Evolutionary conservation across 805 yeast genomes (phyloP), one percentile per base, ranked within the genome.

Genomic region (Zygoascus tannicola): DNA sequence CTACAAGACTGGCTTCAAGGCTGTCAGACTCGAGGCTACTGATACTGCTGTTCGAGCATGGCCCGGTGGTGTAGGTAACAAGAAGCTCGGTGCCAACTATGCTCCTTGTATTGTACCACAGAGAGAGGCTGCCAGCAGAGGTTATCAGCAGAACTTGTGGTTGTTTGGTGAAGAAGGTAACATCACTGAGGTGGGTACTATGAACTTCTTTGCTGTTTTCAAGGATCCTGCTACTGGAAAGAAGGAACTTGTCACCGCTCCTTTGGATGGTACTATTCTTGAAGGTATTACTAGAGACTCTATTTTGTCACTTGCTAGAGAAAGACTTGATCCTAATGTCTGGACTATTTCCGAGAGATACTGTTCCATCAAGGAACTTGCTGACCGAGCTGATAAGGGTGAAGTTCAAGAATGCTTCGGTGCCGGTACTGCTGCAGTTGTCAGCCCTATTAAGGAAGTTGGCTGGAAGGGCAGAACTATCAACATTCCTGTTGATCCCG

Each of bases 41-140:
- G 95, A 86, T 62, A 80, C 85, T 56, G 95, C 95, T 41, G 88
- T 88, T 28, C 84, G 98, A 71, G 97, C 98, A 23, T 90, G 97
- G 97, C 97, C 97, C 61, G 95, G 95, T 59, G 98, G 97, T 65
- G 87, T 80, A 56, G 98, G 98, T 67, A 83, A 90, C 76, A 81
- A 78, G 66, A 90, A 90, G 68, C 77, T 90, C 58, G 98, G 98
- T 66, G 97, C 95, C 49, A 90, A 90, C 73, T 90, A 90, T 62
- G 98, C 97, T 37, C 97, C 97, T 50, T 85, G 96, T 64, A 78
- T 88, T 58, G 73, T 75, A 61, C 97, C 97, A 26, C 96, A 86
- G 69, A 70, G 75, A 56, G 81, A 85, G 68, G 96, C 97, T 41
- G 95, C 95, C 44, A 59, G 71, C 20, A 78, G 88, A 66, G 98